phyloP scores from a whole-genome alignment of 1,284 basidiomycete species.

The Cystobasidiaceae sp. region DNA sequence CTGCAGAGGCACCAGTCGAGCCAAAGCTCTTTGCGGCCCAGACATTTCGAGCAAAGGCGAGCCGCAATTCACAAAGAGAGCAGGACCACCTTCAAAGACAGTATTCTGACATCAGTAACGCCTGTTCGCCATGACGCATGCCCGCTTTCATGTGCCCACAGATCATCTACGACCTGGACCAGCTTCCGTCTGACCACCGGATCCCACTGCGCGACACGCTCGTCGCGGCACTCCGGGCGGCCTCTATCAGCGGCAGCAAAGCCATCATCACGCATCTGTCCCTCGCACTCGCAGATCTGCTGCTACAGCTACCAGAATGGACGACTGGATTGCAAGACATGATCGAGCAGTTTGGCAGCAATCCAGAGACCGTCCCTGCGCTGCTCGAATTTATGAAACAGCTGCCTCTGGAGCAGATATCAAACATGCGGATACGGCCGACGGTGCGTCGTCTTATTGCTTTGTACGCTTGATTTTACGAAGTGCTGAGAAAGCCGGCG shows the following conservation, averaged over 20 bases:
- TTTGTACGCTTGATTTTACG: too few relatives aligned
- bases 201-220: slow-evolving; percentile 82
- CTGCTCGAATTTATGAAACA: slow-evolving; percentile 86
- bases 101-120: neutral
- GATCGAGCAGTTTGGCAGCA: slow-evolving; percentile 78
- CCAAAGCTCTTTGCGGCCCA: slow-evolving; percentile 94
- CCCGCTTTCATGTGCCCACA: slow-evolving; percentile 46
- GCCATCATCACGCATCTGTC: slow-evolving; percentile 85
- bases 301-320: slow-evolving; percentile 87
- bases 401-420: slow-evolving; percentile 81
- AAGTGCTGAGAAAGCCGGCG: too few relatives aligned
- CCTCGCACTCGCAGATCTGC: slow-evolving; percentile 81
- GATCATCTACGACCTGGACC: slow-evolving; percentile 92
- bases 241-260: slow-evolving; percentile 68
- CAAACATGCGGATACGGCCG: slow-evolving; percentile 81
- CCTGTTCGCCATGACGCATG: too few relatives aligned
- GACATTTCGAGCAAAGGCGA: slow-evolving; percentile 89
- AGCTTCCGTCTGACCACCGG: slow-evolving; percentile 58
- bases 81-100: neutral
- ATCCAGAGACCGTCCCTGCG: slow-evolving; percentile 73
- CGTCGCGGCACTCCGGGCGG: slow-evolving; percentile 63
- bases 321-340: slow-evolving; percentile 70
- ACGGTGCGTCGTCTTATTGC: slow-evolving; percentile 60
- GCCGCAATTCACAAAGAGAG: slow-evolving; percentile 46
- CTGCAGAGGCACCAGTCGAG: slow-evolving; percentile 66